Percentiles rank a stretch among this genome's conserved stretches.
These are phyloP conservation scores for Apium graveolens DNA, from an alignment of 129 eudicot genomes.

Conservation along the genomic window DNA sequence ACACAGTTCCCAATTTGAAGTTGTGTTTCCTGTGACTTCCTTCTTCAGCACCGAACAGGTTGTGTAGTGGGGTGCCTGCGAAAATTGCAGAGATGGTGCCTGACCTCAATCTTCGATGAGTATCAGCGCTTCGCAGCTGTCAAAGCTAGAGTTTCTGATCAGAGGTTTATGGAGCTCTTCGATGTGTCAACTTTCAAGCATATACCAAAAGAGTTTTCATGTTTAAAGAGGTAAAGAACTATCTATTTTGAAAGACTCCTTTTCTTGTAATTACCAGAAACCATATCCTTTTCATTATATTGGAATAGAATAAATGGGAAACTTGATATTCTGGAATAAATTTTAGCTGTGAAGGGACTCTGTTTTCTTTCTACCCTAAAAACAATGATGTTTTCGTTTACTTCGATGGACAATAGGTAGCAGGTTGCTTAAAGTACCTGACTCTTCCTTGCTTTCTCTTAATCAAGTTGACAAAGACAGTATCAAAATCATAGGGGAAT, in stretches of 20 bases:
- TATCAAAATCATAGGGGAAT: neutral
- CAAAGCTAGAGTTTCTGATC: slow-evolving; percentile 85
- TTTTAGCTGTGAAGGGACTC: slow-evolving; percentile 23
- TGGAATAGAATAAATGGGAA: slow-evolving; percentile 18
- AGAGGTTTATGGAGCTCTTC: slow-evolving; percentile 82
- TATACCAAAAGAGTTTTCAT: slow-evolving; percentile 36
- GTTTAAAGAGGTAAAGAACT: slow-evolving; percentile 39
- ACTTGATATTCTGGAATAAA: slow-evolving; percentile 23
- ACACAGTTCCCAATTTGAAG: neutral
- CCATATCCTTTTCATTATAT: slow-evolving; percentile 6
- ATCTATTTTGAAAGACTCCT: neutral
- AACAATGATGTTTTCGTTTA: slow-evolving; percentile 15
- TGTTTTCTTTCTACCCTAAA: neutral
- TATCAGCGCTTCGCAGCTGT: slow-evolving; percentile 91
- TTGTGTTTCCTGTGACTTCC: neutral
- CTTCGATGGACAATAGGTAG: slow-evolving; percentile 4
- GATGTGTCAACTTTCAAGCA: slow-evolving; percentile 66
- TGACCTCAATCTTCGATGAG: slow-evolving; percentile 75
- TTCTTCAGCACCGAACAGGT: slow-evolving; percentile 85
- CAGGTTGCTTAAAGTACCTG: slow-evolving; percentile 11
- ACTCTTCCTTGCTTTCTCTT: neutral
- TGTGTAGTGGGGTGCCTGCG: slow-evolving; percentile 87
- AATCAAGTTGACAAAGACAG: neutral
- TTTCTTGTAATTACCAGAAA: slow-evolving; percentile 11
- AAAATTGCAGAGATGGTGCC: slow-evolving; percentile 77